Conservation (phyloP, 495 filamentous ascomycete species). For the Talaromyces proteolyticus region DNA sequence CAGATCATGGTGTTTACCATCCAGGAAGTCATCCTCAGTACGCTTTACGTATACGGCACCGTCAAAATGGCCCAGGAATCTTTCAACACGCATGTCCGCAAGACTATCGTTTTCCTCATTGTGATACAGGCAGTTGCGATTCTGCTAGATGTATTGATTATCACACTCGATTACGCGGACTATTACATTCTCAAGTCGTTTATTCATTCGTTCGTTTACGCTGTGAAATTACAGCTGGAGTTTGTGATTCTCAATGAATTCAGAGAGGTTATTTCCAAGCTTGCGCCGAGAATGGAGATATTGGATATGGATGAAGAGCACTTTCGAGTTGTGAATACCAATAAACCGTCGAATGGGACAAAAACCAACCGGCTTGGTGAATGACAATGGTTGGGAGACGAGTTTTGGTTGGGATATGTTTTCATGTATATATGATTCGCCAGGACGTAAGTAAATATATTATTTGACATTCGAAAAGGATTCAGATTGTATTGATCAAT, state of each 20-base stretch:
- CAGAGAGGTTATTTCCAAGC: conserved; percentile 13
- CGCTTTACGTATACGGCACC: conserved; percentile 6
- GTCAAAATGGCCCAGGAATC: conserved; percentile 7
- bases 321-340: background rate
- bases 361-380: no score
- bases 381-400: no score
- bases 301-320: background rate
- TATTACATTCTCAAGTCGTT: conserved; percentile 18
- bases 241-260: conserved; percentile 32
- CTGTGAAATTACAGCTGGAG: conserved; percentile 31
- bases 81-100: conserved; percentile 3
- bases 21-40: conserved; percentile 5
- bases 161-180: conserved; percentile 16
- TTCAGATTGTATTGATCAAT: background rate
- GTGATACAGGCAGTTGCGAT: conserved; percentile 20
- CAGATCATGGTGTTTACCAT: conserved; percentile 6
- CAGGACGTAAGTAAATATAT: background rate
- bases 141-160: conserved; percentile 14
- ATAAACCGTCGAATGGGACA: background rate
- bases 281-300: background rate
- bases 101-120: conserved; percentile 14
- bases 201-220: conserved; percentile 26
- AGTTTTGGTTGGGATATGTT: background rate
- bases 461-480: background rate
- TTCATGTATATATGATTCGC: background rate